Evolutionary conservation across 2,329 filamentous ascomycete species (phyloP), one percentile per base, ranked within the genome.

Genomic region (Catunica adiposa): DNA sequence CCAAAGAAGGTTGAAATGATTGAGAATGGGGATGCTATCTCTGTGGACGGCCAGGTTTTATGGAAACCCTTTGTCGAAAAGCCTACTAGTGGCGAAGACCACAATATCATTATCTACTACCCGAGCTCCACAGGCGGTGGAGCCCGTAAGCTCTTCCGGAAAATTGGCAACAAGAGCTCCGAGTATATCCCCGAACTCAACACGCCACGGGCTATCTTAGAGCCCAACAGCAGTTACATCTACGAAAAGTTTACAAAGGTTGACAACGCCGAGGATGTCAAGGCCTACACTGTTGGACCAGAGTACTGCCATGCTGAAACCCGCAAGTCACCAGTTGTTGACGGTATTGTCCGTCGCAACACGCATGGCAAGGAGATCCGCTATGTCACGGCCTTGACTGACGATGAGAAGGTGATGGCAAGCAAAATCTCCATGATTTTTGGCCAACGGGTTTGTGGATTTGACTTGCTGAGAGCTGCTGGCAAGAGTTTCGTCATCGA

Each of bases 41-140:
- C 84, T 44, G 90, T 98, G 8, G 90, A 98, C 65, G 92, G 90
- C 9, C 75, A 78, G 42, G 68, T 82, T 3, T 76, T 98, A 48
- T 83, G 78, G 62, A 98, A 98, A 66, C 92, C 92, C 0, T 98
- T 98, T 65, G 92, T 98, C 38, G 92, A 98, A 66, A 98, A 98
- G 67, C 92, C 92, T 0, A 89, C 89, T n/a, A 96, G 87, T 64
- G 92, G 92, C 34, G 92, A 98, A 69, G 90, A 98, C 64, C 92
- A 98, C 71, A 98, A 98, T 66, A 95, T 98, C 63, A 85, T 94
- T 69, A 96, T 98, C 56, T 98, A 97, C 70, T 97, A 94, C 64
- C 87, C 90, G 22, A 85, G 83, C 60, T 84, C 86, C 44, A 79
- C 86, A 51, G 89, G 89, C 3, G 89, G 90, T 51, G 92, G 92